Base-by-base conservation (phyloP, 1,139 yeast genomes). In the Pneumocystis canis region DNA sequence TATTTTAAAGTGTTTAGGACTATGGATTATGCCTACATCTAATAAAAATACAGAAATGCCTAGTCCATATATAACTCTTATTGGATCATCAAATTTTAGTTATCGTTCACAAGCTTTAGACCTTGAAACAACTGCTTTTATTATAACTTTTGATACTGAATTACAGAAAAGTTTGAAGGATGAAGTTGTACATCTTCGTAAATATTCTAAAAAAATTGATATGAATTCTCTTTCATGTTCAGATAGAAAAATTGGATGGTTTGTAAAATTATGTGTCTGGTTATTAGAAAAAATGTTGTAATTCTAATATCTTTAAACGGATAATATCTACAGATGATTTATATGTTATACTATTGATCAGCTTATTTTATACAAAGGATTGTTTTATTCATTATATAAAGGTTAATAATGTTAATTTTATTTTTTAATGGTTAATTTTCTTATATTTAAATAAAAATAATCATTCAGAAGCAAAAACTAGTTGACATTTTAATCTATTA, bases 21-120 rank as follows among this genome's bases (percentile, higher is more conserved):
- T 69, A 31, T 92, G 98, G 98, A 75, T 88, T 1, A 79, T 83
- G 6, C 80, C 80, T 6, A 87, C 89, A 0, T 68, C 63, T 2
- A 68, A 67, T n/a, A 61, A 40, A 62, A 3, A 68, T 67, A 25
- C 47, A 57, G 28, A 47, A 47, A 28, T 5, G 9, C 31, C 5
- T 1, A 78, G 76, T 6, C 96, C 96, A 1, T 79, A 85, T 58
- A 76, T 88, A 32, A 87, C 97, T 0, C 83, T 90, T 2, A 79
- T 92, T 63, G 98, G 98, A 0, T 88, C 96, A 0, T 89, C 97
- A 0, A 92, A 92, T 72, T 92, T 89, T 72, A 94, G 98, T 0
- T 82, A 86, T 67, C 79, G 99, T 65, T 90, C 97, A 0, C 92
- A 92, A 71, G 80, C 86, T 11, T 81, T 84, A 65, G 99, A 92